These are phyloP conservation scores for Pichia occidentalis DNA, from an alignment of 805 yeast species.

Conservation along the genomic window DNA sequence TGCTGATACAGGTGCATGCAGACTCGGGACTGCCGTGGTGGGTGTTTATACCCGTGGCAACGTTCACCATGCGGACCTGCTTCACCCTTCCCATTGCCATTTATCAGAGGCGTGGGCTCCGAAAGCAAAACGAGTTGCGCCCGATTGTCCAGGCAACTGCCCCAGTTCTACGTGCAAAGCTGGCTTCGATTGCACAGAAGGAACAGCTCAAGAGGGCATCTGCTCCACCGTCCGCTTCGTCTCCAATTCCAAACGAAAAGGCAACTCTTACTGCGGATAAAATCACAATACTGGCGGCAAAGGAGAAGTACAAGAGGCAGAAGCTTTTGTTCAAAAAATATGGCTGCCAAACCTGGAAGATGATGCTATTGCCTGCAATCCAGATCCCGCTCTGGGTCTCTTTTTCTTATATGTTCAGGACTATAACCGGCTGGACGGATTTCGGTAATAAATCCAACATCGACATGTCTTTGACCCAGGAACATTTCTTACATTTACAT, in stretches of 20 bases:
- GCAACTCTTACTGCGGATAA: slow-evolving; percentile 65
- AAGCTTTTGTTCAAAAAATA: slow-evolving; percentile 59
- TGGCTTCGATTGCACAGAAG: slow-evolving; percentile 42
- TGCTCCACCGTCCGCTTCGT: slow-evolving; percentile 14
- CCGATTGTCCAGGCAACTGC: slow-evolving; percentile 70
- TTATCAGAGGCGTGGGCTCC: slow-evolving; percentile 59
- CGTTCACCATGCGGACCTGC: slow-evolving; percentile 55
- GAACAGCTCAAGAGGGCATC: slow-evolving; percentile 23
- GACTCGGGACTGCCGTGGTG: slow-evolving; percentile 76
- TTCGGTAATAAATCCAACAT: slow-evolving; percentile 35
- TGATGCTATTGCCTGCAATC: slow-evolving; percentile 62
- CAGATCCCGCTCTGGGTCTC: slow-evolving; percentile 87
- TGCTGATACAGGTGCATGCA: slow-evolving; percentile 44
- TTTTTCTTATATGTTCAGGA: slow-evolving; percentile 68
- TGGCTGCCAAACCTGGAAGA: slow-evolving; percentile 75
- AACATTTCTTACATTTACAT: slow-evolving; percentile 54
- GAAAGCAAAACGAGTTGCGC: slow-evolving; percentile 61
- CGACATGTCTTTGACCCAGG: slow-evolving; percentile 43
- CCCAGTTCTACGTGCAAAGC: slow-evolving; percentile 60
- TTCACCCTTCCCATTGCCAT: slow-evolving; percentile 78
- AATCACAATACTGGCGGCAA: slow-evolving; percentile 62
- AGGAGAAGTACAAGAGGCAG: slow-evolving; percentile 74
- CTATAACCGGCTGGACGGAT: slow-evolving; percentile 61
- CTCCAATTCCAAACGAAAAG: slow-evolving; percentile 24
- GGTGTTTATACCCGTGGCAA: slow-evolving; percentile 65